Conservation (phyloP, 805 yeast species). For the Metschnikowia chrysomelidarum region DNA sequence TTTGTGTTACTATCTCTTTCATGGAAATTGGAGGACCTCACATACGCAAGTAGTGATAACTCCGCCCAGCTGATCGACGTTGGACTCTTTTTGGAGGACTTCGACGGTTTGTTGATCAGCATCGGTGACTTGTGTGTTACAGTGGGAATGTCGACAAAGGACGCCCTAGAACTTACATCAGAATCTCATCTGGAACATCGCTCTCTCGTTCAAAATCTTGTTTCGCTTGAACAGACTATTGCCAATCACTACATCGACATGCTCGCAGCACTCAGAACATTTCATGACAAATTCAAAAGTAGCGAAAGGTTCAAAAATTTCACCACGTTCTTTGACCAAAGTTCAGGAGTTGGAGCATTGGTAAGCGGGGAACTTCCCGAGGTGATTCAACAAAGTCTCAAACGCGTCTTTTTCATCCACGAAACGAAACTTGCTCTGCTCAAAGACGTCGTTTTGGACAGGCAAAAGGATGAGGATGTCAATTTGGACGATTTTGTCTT, state of each 20-base stretch:
- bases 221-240: slow-evolving; percentile 24
- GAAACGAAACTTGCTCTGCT: slow-evolving; percentile 46
- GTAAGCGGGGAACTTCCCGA: slow-evolving; percentile 26
- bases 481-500: slow-evolving; percentile 28
- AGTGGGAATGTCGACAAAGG: slow-evolving; percentile 9
- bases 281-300: slow-evolving; percentile 28
- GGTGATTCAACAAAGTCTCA: slow-evolving; percentile 29
- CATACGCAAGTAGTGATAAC: slow-evolving; percentile 21
- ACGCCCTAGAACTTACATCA: slow-evolving; percentile 10
- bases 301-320: slow-evolving; percentile 26
- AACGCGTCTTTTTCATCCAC: slow-evolving; percentile 45
- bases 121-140: slow-evolving; percentile 13
- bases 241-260: slow-evolving; percentile 32
- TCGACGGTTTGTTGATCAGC: slow-evolving; percentile 17
- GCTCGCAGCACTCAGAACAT: slow-evolving; percentile 31
- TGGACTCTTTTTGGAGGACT: slow-evolving; percentile 22
- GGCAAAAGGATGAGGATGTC: slow-evolving; percentile 53
- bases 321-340: slow-evolving; percentile 29
- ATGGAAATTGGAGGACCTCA: slow-evolving; percentile 37
- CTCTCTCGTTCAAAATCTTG: slow-evolving; percentile 21
- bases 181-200: slow-evolving; percentile 6
- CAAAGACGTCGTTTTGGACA: slow-evolving; percentile 41
- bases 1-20: slow-evolving; percentile 27
- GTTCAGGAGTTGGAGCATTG: slow-evolving; percentile 18
- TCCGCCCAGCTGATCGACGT: slow-evolving; percentile 26